phyloP scores from a whole-genome alignment of 2,329 filamentous ascomycete genomes.

The Trichophyton rubrum region DNA sequence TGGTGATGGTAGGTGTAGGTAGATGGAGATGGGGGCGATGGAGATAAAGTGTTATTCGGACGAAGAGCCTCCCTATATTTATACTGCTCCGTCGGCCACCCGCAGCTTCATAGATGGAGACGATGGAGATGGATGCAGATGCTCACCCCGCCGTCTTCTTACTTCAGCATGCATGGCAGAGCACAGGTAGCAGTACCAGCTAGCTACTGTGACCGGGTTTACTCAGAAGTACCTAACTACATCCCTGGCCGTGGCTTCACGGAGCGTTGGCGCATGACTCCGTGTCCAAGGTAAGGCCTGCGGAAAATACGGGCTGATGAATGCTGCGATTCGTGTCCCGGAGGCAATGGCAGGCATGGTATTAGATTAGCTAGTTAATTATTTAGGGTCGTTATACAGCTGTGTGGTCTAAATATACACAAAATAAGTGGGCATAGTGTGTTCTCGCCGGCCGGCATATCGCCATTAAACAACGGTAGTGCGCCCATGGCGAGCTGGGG shows the following conservation, averaged over 20 bases:
- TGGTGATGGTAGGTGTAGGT: not conserved
- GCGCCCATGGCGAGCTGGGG: slow-evolving; percentile 4
- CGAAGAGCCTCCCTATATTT: not conserved
- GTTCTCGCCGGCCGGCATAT: not conserved
- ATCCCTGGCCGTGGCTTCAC: not conserved
- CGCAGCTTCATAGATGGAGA: not conserved
- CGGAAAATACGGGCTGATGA: not conserved
- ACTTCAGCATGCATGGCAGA: not conserved
- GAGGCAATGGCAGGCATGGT: not conserved
- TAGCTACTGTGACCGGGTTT: not conserved
- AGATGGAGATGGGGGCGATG: not conserved
- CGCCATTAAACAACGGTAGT: not conserved
- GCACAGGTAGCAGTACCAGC: not conserved
- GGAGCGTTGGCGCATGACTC: not conserved
- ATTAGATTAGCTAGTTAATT: not conserved
- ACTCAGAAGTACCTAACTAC: not conserved
- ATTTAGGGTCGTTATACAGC: not conserved
- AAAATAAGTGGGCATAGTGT: not conserved
- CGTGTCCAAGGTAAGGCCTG: not conserved
- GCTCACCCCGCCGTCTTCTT: not conserved
- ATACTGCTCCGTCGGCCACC: not conserved
- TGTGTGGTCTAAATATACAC: slow-evolving; percentile 1
- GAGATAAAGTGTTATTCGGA: not conserved
- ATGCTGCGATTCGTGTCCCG: not conserved
- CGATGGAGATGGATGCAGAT: not conserved